Evolutionary conservation across 2,329 filamentous ascomycete species (phyloP).

Genomic region (Myriosclerotinia curreyana): DNA sequence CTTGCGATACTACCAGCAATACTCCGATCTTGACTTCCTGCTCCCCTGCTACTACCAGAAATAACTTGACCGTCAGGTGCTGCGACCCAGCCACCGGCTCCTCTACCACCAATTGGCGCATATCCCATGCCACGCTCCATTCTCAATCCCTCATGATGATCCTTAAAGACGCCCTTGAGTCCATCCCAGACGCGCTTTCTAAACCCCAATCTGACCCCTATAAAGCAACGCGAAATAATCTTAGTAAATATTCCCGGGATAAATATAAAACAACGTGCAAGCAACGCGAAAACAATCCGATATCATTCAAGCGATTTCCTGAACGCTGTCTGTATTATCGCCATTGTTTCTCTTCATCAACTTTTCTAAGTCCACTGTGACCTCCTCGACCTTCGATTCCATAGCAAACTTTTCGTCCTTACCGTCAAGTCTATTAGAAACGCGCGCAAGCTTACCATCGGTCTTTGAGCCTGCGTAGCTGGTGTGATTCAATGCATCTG

Average conservation of each 20-base stretch:
- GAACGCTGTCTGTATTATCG: background rate
- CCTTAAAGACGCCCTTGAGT: conserved; percentile 9
- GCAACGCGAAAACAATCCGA: background rate
- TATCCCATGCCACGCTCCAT: conserved; percentile 11
- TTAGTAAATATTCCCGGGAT: conserved; percentile 9
- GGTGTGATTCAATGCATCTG: conserved; percentile 27
- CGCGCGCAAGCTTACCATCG: conserved; percentile 10
- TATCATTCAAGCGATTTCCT: background rate
- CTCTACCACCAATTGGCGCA: conserved; percentile 1
- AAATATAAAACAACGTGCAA: background rate
- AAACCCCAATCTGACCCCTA: conserved; percentile 5
- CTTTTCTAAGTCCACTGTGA: background rate
- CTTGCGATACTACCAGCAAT: background rate
- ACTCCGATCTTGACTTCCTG: background rate
- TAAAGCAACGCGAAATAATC: background rate
- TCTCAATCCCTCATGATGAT: conserved; percentile 4
- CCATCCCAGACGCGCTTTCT: conserved; percentile 11
- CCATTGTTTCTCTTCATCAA: background rate
- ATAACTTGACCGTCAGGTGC: background rate
- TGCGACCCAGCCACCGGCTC: background rate
- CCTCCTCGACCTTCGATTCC: background rate
- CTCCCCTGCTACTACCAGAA: background rate
- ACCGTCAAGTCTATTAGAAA: background rate
- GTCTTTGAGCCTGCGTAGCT: conserved; percentile 25
- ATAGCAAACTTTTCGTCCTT: background rate